These are phyloP conservation scores for Bacterosira constricta DNA, from an alignment of 108 stramenopile species.

Conservation along the genomic window DNA sequence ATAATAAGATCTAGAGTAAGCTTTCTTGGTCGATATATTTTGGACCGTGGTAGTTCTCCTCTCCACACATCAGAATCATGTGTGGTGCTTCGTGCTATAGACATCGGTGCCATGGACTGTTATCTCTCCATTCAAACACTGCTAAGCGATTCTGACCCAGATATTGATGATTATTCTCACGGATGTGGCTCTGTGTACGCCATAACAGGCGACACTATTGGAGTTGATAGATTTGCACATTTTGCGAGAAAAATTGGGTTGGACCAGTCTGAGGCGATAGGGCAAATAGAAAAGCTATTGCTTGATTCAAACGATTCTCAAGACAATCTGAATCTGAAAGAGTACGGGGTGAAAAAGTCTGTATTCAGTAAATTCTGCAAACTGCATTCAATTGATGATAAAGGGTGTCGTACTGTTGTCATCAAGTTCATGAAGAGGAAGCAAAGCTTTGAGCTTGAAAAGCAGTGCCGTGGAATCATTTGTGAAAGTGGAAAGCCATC, in stretches of 20 bases:
- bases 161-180: slow-evolving; percentile 35
- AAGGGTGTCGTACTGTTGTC: slow-evolving; percentile 44
- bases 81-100: slow-evolving; percentile 40
- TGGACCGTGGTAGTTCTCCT: slow-evolving; percentile 13
- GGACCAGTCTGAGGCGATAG: slow-evolving; percentile 7
- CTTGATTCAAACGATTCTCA: slow-evolving; percentile 7
- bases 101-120: slow-evolving; percentile 45
- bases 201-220: slow-evolving; percentile 15
- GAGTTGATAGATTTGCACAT: slow-evolving; percentile 23
- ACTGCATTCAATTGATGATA: slow-evolving; percentile 21
- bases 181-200: slow-evolving; percentile 15
- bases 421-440: slow-evolving; percentile 68
- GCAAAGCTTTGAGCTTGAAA: slow-evolving; percentile 59
- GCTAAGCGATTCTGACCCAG: slow-evolving; percentile 18
- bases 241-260: slow-evolving; percentile 39
- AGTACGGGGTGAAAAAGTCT: slow-evolving; percentile 24
- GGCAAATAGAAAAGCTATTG: slow-evolving; percentile 21
- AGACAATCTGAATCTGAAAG: slow-evolving; percentile 17
- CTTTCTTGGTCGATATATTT: slow-evolving; percentile 46
- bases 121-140: slow-evolving; percentile 23
- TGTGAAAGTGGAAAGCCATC: slow-evolving; percentile 18
- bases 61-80: slow-evolving; percentile 45
- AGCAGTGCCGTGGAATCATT: slow-evolving; percentile 49
- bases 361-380: slow-evolving; percentile 44
- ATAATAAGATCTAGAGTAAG: slow-evolving; percentile 30